These are phyloP conservation scores for Aspergillus cejpii DNA, from an alignment of 2,329 filamentous ascomycete species.

Conservation along the genomic window DNA sequence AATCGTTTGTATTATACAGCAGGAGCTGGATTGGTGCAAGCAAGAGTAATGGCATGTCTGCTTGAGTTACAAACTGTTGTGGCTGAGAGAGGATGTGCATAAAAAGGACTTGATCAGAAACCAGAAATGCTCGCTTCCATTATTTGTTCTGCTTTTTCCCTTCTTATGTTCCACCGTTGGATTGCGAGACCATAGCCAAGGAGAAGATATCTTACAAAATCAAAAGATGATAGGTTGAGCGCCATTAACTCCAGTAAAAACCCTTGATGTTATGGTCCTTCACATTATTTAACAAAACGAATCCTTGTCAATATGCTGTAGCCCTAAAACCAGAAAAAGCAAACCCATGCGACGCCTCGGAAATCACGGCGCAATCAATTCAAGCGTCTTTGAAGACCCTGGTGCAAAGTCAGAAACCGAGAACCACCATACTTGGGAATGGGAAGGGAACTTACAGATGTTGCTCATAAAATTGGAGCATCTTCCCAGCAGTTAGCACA, in stretches of 20 bases:
- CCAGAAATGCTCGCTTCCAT: neutral
- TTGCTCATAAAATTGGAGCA: constrained; percentile 46
- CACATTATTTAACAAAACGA: constrained; percentile 1
- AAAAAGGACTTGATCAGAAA: neutral
- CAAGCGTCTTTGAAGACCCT: constrained; percentile 35
- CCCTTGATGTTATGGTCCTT: constrained; percentile 9
- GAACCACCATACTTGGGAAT: neutral
- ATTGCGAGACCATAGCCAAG: constrained; percentile 1
- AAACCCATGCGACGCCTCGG: neutral
- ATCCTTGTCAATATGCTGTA: neutral
- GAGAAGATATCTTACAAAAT: constrained; percentile 11
- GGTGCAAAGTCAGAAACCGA: constrained; percentile 12
- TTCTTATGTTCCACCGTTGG: neutral
- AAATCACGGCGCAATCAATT: constrained; percentile 2
- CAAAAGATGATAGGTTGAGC: neutral
- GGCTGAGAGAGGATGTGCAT: neutral
- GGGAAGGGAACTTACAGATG: constrained; percentile 38
- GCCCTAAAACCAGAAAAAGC: neutral
- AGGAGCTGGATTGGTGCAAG: no score
- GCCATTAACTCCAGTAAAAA: constrained; percentile 8
- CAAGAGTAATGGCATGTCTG: no score
- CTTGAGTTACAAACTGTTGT: neutral
- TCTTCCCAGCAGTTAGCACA: constrained; percentile 26
- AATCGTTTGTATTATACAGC: no score
- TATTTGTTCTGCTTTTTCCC: neutral